Percentiles rank a stretch among this genome's conserved stretches.
Conservation (phyloP, 140 eudicot species). For the Anethum foeniculum region DNA sequence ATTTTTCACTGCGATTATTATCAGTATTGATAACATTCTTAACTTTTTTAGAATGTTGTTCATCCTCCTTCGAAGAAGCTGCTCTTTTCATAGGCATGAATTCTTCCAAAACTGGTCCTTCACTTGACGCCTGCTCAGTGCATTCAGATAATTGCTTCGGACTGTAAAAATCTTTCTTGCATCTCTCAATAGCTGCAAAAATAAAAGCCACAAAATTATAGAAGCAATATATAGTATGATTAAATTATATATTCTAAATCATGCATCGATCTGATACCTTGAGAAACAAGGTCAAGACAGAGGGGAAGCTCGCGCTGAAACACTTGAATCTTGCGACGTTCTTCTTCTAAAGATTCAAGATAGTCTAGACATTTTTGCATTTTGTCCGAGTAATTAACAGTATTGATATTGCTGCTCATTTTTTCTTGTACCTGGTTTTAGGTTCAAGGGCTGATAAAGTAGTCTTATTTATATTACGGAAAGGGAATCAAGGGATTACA, state of each 20-base stretch:
- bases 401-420: slow-evolving; percentile 23
- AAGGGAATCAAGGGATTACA: slow-evolving; percentile 16
- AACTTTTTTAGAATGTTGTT: slow-evolving; percentile 21
- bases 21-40: slow-evolving; percentile 7
- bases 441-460: neutral
- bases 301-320: slow-evolving; percentile 88
- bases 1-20: slow-evolving; percentile 25
- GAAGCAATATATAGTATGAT: neutral
- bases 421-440: neutral
- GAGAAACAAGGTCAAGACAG: slow-evolving; percentile 70
- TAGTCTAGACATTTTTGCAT: slow-evolving; percentile 41
- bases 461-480: neutral
- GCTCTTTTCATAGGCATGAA: slow-evolving; percentile 64
- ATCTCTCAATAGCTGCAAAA: slow-evolving; percentile 62
- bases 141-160: slow-evolving; percentile 52
- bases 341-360: slow-evolving; percentile 57
- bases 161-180: slow-evolving; percentile 46
- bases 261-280: slow-evolving; percentile 30
- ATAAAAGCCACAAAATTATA: neutral
- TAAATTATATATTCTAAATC: neutral
- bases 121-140: slow-evolving; percentile 73
- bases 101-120: slow-evolving; percentile 67
- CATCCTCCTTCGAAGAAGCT: slow-evolving; percentile 39
- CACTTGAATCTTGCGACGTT: slow-evolving; percentile 60
- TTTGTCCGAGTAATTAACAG: slow-evolving; percentile 28